A percentile compares a stretch with the other conserved stretches of the same genome.
Evolutionary conservation across 2,329 filamentous ascomycete species (phyloP).

Genomic region (Pseudonectria buxi): DNA sequence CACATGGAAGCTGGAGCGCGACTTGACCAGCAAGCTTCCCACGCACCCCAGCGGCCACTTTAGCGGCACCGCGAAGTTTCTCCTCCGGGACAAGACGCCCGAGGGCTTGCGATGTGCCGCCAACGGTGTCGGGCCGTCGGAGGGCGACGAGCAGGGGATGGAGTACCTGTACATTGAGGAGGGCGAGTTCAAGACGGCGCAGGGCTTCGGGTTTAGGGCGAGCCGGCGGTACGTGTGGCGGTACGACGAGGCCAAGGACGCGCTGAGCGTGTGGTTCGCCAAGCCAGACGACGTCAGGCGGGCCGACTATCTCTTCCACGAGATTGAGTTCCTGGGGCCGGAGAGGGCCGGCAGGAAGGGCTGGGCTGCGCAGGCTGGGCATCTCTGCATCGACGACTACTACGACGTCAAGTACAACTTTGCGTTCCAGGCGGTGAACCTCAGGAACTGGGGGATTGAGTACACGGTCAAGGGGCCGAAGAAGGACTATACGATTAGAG

Average conservation of each 20-base stretch:
- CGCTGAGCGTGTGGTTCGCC: constrained; percentile 67
- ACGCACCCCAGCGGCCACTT: constrained; percentile 60
- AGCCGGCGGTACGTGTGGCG: constrained; percentile 66
- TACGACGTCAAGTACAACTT: constrained; percentile 68
- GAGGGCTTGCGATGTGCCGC: constrained; percentile 38
- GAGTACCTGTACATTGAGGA: constrained; percentile 67
- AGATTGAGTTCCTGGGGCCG: constrained; percentile 53
- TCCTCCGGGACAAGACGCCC: constrained; percentile 52
- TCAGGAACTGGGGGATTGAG: constrained; percentile 52
- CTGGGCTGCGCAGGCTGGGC: constrained; percentile 60
- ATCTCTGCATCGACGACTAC: constrained; percentile 65
- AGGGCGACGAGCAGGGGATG: constrained; percentile 30
- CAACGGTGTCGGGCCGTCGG: constrained; percentile 4
- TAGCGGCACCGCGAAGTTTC: constrained; percentile 57
- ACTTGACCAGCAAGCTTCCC: constrained; percentile 45
- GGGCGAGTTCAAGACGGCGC: constrained; percentile 54
- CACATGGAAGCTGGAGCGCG: constrained; percentile 57
- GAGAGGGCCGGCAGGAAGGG: constrained; percentile 29
- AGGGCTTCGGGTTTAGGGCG: constrained; percentile 51
- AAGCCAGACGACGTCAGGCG: constrained; percentile 53
- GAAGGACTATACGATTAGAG: constrained; percentile 63
- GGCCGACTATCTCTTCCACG: constrained; percentile 70
- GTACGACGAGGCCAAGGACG: constrained; percentile 54
- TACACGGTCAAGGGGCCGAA: constrained; percentile 65
- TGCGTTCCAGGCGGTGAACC: constrained; percentile 48